These are phyloP conservation scores for Pseudomassariella vexata DNA, from an alignment of 2,329 filamentous ascomycete genomes.

Conservation along the genomic window DNA sequence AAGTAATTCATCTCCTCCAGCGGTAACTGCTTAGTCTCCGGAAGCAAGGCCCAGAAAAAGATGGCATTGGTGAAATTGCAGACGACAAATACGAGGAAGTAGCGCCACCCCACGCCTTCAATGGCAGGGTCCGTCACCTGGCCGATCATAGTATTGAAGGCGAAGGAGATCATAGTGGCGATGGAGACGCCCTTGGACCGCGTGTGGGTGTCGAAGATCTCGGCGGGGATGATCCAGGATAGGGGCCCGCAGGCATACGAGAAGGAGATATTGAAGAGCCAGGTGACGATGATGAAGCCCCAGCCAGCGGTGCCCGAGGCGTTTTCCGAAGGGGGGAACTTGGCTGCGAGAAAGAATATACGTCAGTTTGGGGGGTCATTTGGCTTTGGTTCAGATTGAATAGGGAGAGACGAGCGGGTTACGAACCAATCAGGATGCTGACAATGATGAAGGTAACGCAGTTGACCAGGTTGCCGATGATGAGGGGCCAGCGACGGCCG, in stretches of 20 bases:
- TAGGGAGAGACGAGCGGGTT: too few relatives aligned
- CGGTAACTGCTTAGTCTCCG: constrained; percentile 57
- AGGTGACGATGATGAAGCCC: constrained; percentile 73
- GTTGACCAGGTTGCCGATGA: constrained; percentile 66
- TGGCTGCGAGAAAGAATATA: constrained; percentile 20
- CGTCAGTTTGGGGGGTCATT: too few relatives aligned
- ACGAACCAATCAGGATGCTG: constrained; percentile 37
- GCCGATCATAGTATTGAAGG: constrained; percentile 58
- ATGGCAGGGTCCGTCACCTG: constrained; percentile 38
- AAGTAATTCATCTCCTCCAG: constrained; percentile 64
- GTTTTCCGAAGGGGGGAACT: constrained; percentile 54
- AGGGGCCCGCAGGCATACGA: constrained; percentile 65
- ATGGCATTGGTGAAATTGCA: constrained; percentile 50
- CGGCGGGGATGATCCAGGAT: constrained; percentile 53
- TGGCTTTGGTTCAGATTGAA: too few relatives aligned
- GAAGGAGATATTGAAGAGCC: constrained; percentile 78
- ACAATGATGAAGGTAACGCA: constrained; percentile 68
- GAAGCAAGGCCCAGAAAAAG: constrained; percentile 57
- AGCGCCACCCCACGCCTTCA: constrained; percentile 43
- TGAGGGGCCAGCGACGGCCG: constrained; percentile 67
- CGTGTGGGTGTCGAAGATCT: constrained; percentile 74
- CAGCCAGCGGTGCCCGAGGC: constrained; percentile 48
- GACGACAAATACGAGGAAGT: constrained; percentile 56
- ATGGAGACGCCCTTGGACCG: constrained; percentile 70
- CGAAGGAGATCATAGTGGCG: constrained; percentile 67